A percentile compares a stretch with the other conserved stretches of the same genome.
These are phyloP conservation scores for Magnolia changhungtana DNA, from an alignment of 164 flowering plant species.

Conservation along the genomic window DNA sequence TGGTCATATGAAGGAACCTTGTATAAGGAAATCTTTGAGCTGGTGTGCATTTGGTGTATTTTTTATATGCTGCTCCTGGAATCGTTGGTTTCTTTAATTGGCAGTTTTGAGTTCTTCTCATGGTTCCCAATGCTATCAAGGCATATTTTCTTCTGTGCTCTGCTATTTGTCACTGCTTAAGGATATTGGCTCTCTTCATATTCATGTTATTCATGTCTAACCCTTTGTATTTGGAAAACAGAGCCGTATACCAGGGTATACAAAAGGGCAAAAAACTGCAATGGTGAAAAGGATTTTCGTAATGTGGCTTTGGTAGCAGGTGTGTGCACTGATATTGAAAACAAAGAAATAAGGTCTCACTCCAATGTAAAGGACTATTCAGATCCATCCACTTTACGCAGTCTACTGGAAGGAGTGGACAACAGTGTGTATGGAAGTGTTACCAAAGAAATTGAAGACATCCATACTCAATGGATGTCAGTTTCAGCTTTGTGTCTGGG, in stretches of 20 bases:
- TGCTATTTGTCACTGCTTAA: neutral
- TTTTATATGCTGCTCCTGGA: neutral
- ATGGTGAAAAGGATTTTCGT: constrained; percentile 2
- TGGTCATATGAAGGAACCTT: too few species aligned
- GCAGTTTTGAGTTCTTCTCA: neutral
- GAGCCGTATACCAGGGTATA: constrained; percentile 17
- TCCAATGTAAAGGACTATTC: constrained; percentile 19
- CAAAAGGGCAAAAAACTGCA: constrained; percentile 22
- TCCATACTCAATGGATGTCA: constrained; percentile 22
- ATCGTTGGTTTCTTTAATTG: neutral
- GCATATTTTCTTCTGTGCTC: neutral
- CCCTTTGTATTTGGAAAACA: constrained; percentile 11
- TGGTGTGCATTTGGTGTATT: too few species aligned
- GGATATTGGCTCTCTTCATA: neutral
- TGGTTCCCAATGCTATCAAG: neutral
- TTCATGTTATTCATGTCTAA: neutral
- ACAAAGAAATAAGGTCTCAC: neutral
- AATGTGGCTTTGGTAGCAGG: neutral
- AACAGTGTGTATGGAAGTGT: constrained; percentile 47
- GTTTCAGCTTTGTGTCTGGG: neutral
- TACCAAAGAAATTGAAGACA: constrained; percentile 34
- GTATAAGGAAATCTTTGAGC: too few species aligned
- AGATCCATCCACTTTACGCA: constrained; percentile 31
- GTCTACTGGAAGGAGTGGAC: constrained; percentile 23
- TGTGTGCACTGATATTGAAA: constrained; percentile 6